Conservation (phyloP, 2,329 filamentous ascomycete species). For the Colletotrichum orchidophilum region DNA sequence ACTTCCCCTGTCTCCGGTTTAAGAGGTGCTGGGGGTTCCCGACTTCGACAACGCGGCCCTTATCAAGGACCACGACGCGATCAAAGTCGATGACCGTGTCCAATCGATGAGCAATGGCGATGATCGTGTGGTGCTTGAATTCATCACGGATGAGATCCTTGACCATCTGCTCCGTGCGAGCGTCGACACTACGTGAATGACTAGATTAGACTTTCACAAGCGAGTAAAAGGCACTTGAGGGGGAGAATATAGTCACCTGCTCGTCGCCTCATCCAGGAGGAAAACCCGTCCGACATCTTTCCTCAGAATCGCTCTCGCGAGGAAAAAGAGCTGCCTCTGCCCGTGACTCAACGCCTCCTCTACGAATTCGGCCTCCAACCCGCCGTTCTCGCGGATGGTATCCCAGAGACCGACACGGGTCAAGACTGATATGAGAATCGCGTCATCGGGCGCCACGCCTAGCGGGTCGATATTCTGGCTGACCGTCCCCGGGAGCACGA, state of each 20-base stretch:
- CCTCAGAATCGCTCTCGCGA: constrained; percentile 44
- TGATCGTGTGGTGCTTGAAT: constrained; percentile 60
- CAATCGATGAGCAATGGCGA: constrained; percentile 52
- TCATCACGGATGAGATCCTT: constrained; percentile 42
- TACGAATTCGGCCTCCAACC: constrained; percentile 37
- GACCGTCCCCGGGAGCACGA: constrained; percentile 27
- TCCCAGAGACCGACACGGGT: constrained; percentile 32
- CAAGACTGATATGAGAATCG: background rate
- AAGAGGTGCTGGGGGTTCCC: constrained; percentile 20
- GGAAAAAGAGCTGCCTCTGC: constrained; percentile 44
- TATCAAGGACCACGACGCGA: constrained; percentile 31
- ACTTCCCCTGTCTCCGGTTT: constrained; percentile 11
- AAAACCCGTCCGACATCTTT: constrained; percentile 49
- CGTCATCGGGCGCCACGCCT: constrained; percentile 48
- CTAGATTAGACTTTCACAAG: background rate
- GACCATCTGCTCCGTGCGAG: constrained; percentile 44
- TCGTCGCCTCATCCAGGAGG: constrained; percentile 53
- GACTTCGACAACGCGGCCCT: constrained; percentile 31
- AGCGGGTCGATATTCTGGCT: constrained; percentile 67
- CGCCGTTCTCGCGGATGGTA: constrained; percentile 38
- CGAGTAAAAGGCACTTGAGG: too few species aligned
- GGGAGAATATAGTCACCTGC: constrained; percentile 36
- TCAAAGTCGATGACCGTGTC: constrained; percentile 54
- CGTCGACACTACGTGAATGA: constrained; percentile 41
- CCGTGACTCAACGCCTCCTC: constrained; percentile 44